Conservation (phyloP, 192 early-diverging fungal species). For the Entomortierella chlamydospora region DNA sequence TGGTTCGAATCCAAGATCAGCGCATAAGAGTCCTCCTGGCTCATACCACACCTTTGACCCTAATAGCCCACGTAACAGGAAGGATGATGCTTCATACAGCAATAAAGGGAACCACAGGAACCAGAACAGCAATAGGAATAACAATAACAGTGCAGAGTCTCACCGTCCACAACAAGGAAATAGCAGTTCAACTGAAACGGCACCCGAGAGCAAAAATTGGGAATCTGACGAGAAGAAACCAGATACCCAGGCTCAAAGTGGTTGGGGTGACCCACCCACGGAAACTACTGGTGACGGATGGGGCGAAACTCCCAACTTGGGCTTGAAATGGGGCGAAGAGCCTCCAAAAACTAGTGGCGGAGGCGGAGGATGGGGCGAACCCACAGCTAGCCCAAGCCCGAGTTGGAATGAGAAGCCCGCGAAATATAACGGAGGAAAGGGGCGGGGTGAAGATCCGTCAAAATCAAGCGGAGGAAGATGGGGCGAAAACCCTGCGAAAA, state of each 20-base stretch:
- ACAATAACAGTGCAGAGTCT: neutral
- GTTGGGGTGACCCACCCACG: neutral
- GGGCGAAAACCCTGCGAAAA: neutral
- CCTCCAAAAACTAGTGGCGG: neutral
- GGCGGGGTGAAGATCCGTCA: neutral
- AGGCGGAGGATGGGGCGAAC: neutral
- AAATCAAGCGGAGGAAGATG: neutral
- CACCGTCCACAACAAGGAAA: neutral
- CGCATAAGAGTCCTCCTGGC: neutral
- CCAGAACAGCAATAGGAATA: neutral
- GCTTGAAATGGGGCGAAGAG: neutral
- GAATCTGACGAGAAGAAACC: neutral
- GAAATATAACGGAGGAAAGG: neutral
- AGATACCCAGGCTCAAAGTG: neutral
- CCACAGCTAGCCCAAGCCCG: neutral
- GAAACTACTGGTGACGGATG: neutral
- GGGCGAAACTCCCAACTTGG: neutral
- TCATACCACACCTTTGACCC: too few relatives aligned
- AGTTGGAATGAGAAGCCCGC: neutral
- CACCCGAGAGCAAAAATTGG: neutral
- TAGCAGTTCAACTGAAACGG: neutral
- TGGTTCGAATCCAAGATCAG: neutral
- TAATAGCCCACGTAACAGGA: too few relatives aligned
- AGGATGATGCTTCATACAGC: too few relatives aligned
- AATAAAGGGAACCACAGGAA: neutral